Base-by-base conservation (phyloP, 2,329 filamentous ascomycete genomes). In the Pseudogymnoascus sp. region DNA sequence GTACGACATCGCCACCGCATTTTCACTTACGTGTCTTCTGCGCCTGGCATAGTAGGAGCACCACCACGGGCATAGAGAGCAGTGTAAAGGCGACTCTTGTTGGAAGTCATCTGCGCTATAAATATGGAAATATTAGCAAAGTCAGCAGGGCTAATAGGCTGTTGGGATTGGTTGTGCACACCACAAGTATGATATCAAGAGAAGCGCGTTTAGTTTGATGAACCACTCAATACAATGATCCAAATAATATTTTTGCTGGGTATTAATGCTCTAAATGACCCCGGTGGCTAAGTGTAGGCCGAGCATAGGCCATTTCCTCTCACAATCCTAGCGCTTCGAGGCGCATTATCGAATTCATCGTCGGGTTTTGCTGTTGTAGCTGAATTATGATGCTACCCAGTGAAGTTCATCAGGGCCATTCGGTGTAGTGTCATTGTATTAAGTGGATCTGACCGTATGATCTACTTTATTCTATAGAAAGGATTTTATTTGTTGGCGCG, bases 71-170 rank as follows among this genome's bases (percentile, higher is more conserved):
- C 67, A 63, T 73, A 73, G 17, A 72, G 67, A 13, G 67, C 71
- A 61, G 71, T 65, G 57, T 73, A 73, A 2, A 73, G 66, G 36
- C 71, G 70, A 61, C 73, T 67, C 67, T 69, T 72, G 64, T 68
- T 69, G 15, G 69, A 68, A 57, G 65, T 67, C 69, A 68, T 70
- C 26, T 64, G 7, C 26, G 26, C 26, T 26, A 6, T 26, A 33
- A 4, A 4, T 33, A 4, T 31, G 42, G 4, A 33, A 33, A 33
- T 33, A 33, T 33, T 33, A 2, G 31, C 9, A 33, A 33, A 33
- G 31, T 64, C 23, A 17, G 50, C n/a, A 59, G 50, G 31, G 23
- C 23, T 59, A 17, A 59, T 59, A 59, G 31, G 31, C 31, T 4
- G 31, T 9, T 33, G 2, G 9, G 31, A 8, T 8, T 33, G 31